Evolutionary conservation across 202 grass and related monocot genomes (phyloP), one percentile per base, ranked within the genome.

Genomic region (Setaria viridis): DNA sequence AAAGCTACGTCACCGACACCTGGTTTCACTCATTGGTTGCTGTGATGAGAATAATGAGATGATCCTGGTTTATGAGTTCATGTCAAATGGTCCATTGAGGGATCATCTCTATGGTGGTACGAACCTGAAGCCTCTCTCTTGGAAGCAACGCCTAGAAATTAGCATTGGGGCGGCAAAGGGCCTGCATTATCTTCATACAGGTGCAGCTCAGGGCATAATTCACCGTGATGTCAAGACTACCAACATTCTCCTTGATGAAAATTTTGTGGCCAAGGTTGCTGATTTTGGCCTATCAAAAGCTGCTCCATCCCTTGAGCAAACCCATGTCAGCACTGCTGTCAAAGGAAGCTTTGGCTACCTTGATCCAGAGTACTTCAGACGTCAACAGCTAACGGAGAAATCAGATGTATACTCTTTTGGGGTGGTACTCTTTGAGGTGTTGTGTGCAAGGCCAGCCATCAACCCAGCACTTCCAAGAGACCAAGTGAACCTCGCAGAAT

Each of bases 311-410:
- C 70, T 97, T 17, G 94, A 97, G 62, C 92, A 97, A 87, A 97
- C 92, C 51, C 94, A 97, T 74, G 92, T 97, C 16, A 94, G 94
- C 64, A 97, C 94, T 74, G 94, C 92, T 58, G 94, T 97, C 80
- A 97, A 97, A 88, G 94, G 94, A 80, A 97, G 94, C 83, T 97
- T 97, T 79, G 94, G 94, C 21, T 97, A 97, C 77, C 92, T 97
- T 66, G 94, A 97, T 67, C 94, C 94, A 74, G 94, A 97, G 76
- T 97, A 97, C 77, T 97, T 97, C 88, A 87, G 94, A 47, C 89
- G 89, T 47, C 94, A 97, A 85, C 94, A 97, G 55, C 74, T 97
- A 81, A 97, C 94, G 29, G 91, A 97, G 55, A 97, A 97, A 73
- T 97, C 94, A 3, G 94, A 97, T 67, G 94, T 97, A 47, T 97